Conservation (phyloP, 176 grass and related monocot genomes). For the Musa acuminata region DNA sequence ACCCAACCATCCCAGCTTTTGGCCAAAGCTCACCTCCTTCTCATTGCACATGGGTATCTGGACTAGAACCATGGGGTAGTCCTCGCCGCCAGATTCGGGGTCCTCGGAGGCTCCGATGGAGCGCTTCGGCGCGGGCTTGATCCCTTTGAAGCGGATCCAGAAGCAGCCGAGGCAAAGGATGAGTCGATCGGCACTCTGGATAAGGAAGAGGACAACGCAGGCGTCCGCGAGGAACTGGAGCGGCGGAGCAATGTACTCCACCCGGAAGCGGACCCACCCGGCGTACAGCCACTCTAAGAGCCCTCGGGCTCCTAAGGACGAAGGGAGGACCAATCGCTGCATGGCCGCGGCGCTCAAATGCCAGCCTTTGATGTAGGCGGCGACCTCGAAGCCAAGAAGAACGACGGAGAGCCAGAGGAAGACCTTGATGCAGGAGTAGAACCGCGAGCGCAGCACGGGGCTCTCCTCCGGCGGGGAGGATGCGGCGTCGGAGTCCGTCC, state of each 20-base stretch:
- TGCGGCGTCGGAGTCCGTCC: constrained; percentile 57
- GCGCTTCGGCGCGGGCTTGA: constrained; percentile 57
- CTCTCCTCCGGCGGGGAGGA: constrained; percentile 40
- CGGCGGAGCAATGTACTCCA: constrained; percentile 60
- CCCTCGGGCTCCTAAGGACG: constrained; percentile 34
- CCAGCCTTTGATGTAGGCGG: constrained; percentile 62
- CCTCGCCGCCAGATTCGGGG: constrained; percentile 47
- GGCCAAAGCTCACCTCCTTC: constrained; percentile 50
- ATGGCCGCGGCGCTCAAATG: constrained; percentile 39
- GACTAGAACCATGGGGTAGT: constrained; percentile 87
- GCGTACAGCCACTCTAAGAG: constrained; percentile 58
- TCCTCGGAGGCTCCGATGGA: constrained; percentile 27
- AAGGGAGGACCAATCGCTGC: constrained; percentile 13
- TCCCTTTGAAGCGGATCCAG: constrained; percentile 73
- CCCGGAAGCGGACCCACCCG: constrained; percentile 67
- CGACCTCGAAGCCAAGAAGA: constrained; percentile 62
- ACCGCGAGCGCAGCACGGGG: constrained; percentile 57
- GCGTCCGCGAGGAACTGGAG: constrained; percentile 86
- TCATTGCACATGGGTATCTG: constrained; percentile 99
- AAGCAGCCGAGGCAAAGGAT: constrained; percentile 85
- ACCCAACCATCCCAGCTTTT: neutral
- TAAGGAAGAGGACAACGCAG: constrained; percentile 86
- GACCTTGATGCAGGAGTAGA: constrained; percentile 69
- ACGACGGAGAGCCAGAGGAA: constrained; percentile 73
- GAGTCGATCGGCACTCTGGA: constrained; percentile 89